Evolutionary conservation across 169 alveolate species (phyloP).

Genomic region (Fabrea salina): DNA sequence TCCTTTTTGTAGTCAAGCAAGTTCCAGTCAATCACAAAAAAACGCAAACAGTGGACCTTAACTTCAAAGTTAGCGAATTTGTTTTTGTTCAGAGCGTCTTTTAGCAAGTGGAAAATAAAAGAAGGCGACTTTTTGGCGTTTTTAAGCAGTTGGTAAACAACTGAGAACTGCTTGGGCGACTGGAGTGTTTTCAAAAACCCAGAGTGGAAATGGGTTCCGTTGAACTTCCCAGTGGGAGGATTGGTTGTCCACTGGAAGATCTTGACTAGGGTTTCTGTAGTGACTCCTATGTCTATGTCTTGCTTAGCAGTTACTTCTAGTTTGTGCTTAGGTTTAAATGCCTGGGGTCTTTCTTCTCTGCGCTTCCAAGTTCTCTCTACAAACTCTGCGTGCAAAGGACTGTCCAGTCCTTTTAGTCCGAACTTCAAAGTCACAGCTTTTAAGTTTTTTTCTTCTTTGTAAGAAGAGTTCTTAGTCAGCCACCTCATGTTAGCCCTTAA

Average conservation of each 20-base stretch:
- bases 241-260: not conserved
- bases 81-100: not conserved
- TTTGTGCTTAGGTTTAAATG: not conserved
- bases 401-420: not conserved
- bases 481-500: not conserved
- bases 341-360: not conserved
- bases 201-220: not conserved
- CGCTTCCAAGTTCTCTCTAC: not conserved
- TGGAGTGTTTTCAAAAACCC: not conserved
- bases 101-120: not conserved
- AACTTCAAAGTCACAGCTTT: not conserved
- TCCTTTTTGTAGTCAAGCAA: not conserved
- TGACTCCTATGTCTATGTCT: not conserved
- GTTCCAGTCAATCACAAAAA: not conserved
- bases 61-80: not conserved
- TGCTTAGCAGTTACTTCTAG: not conserved
- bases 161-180: not conserved
- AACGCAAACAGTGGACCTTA: not conserved
- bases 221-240: not conserved
- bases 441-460: not conserved
- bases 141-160: not conserved
- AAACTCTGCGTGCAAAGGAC: constrained; percentile 25
- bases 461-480: not conserved
- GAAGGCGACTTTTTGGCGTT: not conserved
- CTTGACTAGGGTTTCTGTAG: not conserved